Evolutionary conservation across 805 yeast genomes (phyloP).

Genomic region (Lipomyces chichibuensis): DNA sequence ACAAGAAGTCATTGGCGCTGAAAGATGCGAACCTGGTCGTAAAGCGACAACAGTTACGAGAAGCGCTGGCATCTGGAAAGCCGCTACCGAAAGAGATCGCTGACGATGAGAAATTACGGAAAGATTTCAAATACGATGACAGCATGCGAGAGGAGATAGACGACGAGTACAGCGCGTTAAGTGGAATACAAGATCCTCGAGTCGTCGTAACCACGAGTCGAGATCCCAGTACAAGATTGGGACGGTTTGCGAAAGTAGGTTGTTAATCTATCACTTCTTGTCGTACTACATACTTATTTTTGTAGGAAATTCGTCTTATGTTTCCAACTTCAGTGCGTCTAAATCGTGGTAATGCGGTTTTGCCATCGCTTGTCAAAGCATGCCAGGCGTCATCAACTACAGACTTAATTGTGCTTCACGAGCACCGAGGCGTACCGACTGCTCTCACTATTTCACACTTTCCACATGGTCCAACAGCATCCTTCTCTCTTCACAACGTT

Average conservation of each 20-base stretch:
- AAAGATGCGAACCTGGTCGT: slow-evolving; percentile 86
- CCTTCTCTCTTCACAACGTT: slow-evolving; percentile 92
- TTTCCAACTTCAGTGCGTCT: slow-evolving; percentile 88
- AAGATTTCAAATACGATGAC: slow-evolving; percentile 85
- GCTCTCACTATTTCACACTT: slow-evolving; percentile 89
- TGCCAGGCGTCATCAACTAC: slow-evolving; percentile 80
- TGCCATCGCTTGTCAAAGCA: slow-evolving; percentile 81
- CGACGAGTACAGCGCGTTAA: slow-evolving; percentile 85
- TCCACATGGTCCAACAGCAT: slow-evolving; percentile 97
- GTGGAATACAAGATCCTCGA: slow-evolving; percentile 89
- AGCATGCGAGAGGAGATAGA: slow-evolving; percentile 65
- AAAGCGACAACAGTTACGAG: slow-evolving; percentile 81
- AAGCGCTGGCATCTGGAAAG: slow-evolving; percentile 89
- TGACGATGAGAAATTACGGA: slow-evolving; percentile 79
- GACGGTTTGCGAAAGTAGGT: slow-evolving; percentile 76
- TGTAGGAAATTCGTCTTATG: slow-evolving; percentile 72
- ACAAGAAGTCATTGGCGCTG: slow-evolving; percentile 82
- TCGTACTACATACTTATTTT: background rate
- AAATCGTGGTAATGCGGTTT: slow-evolving; percentile 89
- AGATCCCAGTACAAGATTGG: slow-evolving; percentile 79
- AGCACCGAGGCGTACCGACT: slow-evolving; percentile 98
- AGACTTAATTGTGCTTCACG: slow-evolving; percentile 85
- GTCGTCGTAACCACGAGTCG: slow-evolving; percentile 92
- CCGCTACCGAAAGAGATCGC: slow-evolving; percentile 87
- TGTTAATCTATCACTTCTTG: background rate